Conservation (phyloP, 805 yeast genomes). For the Ogataea glucozyma region DNA sequence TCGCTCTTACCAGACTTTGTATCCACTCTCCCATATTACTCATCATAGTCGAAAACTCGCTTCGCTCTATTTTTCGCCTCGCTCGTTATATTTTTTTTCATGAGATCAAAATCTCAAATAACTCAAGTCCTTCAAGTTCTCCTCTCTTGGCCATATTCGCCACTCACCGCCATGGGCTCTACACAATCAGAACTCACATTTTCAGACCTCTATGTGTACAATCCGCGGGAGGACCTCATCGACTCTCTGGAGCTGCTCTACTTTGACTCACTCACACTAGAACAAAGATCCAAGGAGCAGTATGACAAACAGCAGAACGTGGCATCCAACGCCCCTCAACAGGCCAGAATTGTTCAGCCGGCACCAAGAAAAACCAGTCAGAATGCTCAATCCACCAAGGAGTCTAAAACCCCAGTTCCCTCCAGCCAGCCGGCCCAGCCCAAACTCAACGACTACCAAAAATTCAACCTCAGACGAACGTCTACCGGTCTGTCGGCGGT, state of each 20-base stretch:
- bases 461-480: slow-evolving; percentile 55
- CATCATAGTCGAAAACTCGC: too few species aligned
- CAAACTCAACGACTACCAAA: slow-evolving; percentile 20
- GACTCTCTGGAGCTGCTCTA: slow-evolving; percentile 51
- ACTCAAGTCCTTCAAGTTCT: too few species aligned
- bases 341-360: slow-evolving; percentile 18
- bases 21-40: too few species aligned
- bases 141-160: too few species aligned
- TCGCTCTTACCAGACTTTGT: too few species aligned
- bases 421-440: too few species aligned
- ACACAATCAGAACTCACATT: slow-evolving; percentile 15
- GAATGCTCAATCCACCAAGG: too few species aligned
- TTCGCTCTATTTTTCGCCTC: too few species aligned
- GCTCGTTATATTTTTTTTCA: too few species aligned
- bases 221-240: slow-evolving; percentile 41
- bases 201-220: slow-evolving; percentile 50
- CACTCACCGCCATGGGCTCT: too few species aligned
- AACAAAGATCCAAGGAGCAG: slow-evolving; percentile 27
- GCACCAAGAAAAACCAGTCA: slow-evolving; percentile 11
- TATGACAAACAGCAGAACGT: slow-evolving; percentile 12
- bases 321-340: not conserved
- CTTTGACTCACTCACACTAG: slow-evolving; percentile 53
- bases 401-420: too few species aligned
- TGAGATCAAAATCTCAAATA: too few species aligned
- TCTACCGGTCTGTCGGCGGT: slow-evolving; percentile 46